Evolutionary conservation across 2,329 filamentous ascomycete genomes (phyloP).

Genomic region (Monosporascus sp.): DNA sequence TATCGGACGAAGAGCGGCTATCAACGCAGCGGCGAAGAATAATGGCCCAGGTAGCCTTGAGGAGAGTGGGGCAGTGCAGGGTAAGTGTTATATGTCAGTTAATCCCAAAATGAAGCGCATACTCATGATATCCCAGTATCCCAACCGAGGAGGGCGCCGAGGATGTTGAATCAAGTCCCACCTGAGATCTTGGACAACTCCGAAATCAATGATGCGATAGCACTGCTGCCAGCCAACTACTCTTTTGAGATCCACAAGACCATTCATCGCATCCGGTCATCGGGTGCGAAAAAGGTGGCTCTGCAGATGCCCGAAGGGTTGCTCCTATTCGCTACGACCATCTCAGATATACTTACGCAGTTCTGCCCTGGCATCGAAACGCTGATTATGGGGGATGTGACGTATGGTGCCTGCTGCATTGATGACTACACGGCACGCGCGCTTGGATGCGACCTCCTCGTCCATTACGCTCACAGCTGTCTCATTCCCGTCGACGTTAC

Average conservation of each 20-base stretch:
- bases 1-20: slow-evolving; percentile 73
- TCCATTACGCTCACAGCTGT: slow-evolving; percentile 97
- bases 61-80: slow-evolving; percentile 62
- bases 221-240: slow-evolving; percentile 89
- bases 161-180: slow-evolving; percentile 88
- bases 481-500: slow-evolving; percentile 95
- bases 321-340: slow-evolving; percentile 91
- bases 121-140: slow-evolving; percentile 46
- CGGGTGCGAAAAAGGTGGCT: slow-evolving; percentile 74
- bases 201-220: slow-evolving; percentile 81
- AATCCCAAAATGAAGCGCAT: neutral
- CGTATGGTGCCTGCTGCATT: slow-evolving; percentile 97
- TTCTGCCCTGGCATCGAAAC: slow-evolving; percentile 92
- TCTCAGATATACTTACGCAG: slow-evolving; percentile 90
- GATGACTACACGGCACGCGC: slow-evolving; percentile 96
- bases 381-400: slow-evolving; percentile 98
- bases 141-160: slow-evolving; percentile 64
- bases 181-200: slow-evolving; percentile 78
- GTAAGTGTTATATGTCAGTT: slow-evolving; percentile 35
- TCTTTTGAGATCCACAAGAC: slow-evolving; percentile 98
- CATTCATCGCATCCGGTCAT: slow-evolving; percentile 83
- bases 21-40: slow-evolving; percentile 47
- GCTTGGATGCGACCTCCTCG: slow-evolving; percentile 85
- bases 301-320: slow-evolving; percentile 97
- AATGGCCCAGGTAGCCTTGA: slow-evolving; percentile 35